Evolutionary conservation across 176 grass and related monocot genomes (phyloP).

Genomic region (Saccharum officinarum): DNA sequence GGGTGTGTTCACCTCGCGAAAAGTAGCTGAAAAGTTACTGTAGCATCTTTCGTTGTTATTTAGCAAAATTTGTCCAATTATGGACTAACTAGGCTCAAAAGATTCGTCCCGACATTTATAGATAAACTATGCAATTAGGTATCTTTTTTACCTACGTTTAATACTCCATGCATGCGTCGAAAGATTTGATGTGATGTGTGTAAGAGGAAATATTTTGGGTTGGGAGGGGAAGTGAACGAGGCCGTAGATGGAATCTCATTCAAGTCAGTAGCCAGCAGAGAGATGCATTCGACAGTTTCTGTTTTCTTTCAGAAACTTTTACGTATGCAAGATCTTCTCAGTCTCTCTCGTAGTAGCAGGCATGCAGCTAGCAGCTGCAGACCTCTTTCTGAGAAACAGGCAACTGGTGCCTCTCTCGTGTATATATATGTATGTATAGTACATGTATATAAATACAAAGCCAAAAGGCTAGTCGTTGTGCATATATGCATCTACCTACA

Average conservation of each 20-base stretch:
- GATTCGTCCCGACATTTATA: too few species aligned
- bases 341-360: not conserved
- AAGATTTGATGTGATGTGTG: too few species aligned
- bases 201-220: too few species aligned
- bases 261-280: not conserved
- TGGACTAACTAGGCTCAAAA: too few species aligned
- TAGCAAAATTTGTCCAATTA: too few species aligned
- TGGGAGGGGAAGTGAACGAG: too few species aligned
- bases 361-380: conserved; percentile 1
- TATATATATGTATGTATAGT: not conserved
- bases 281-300: not conserved
- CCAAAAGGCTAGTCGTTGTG: not conserved
- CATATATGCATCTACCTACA: not conserved
- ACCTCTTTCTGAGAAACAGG: conserved; percentile 10
- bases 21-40: too few species aligned
- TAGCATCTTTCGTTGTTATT: too few species aligned
- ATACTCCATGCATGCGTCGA: too few species aligned
- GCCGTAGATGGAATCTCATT: conserved; percentile 28
- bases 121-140: too few species aligned
- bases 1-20: too few species aligned
- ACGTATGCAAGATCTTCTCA: not conserved
- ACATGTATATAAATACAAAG: not conserved
- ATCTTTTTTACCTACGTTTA: too few species aligned
- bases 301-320: conserved; percentile 32
- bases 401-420: not conserved